These are phyloP conservation scores for Leishmania mexicana DNA, from an alignment of 208 protist species.

Conservation along the genomic window DNA sequence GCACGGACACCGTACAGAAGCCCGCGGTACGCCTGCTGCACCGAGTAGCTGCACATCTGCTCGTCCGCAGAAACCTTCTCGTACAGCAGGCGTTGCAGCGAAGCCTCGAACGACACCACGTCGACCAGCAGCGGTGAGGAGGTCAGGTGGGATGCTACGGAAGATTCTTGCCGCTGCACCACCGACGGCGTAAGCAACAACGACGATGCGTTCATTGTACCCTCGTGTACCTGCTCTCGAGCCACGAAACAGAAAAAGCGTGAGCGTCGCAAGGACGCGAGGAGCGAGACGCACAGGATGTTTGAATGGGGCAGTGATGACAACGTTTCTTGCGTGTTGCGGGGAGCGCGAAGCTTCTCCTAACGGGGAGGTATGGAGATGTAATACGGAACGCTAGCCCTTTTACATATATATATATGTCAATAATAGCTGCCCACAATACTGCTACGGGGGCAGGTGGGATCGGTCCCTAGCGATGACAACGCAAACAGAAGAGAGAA, in stretches of 20 bases:
- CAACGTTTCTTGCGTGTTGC: background rate
- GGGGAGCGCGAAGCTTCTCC: background rate
- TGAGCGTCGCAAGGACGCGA: background rate
- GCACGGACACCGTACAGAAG: slow-evolving; percentile 53
- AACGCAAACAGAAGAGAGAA: background rate
- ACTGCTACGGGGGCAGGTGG: background rate
- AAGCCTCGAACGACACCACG: slow-evolving; percentile 56
- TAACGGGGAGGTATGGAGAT: background rate
- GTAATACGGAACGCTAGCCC: background rate
- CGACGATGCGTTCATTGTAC: slow-evolving; percentile 6
- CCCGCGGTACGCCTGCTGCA: slow-evolving; percentile 71
- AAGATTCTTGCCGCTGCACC: background rate
- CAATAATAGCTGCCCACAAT: background rate
- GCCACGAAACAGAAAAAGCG: background rate
- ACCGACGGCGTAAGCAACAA: slow-evolving; percentile 5
- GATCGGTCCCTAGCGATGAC: background rate
- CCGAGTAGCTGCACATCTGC: slow-evolving; percentile 67
- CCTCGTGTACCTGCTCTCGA: background rate
- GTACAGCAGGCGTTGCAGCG: slow-evolving; percentile 63
- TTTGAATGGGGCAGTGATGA: background rate
- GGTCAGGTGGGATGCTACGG: background rate
- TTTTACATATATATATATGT: background rate
- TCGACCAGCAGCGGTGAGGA: slow-evolving; percentile 33
- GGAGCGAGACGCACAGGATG: background rate
- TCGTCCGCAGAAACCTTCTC: slow-evolving; percentile 57